Evolutionary conservation across 2,329 filamentous ascomycete species (phyloP), one percentile per base, ranked within the genome.

Genomic region (Clonostachys rosea): DNA sequence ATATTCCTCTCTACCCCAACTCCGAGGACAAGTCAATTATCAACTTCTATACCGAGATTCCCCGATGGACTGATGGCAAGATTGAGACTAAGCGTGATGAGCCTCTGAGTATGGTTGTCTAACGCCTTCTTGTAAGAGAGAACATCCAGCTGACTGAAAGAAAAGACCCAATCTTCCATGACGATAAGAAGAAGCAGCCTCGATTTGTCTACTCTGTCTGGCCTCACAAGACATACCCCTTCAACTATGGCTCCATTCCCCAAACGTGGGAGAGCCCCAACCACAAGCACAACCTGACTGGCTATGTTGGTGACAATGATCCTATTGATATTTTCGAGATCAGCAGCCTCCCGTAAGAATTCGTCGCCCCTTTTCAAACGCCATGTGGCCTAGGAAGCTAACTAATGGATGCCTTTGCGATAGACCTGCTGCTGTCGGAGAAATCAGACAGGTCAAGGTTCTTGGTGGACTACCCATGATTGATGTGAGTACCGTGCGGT

Each of bases 211-310:
- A 67, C 44, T 69, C 59, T 24, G 60, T 71, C 10, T 72, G 67
- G 66, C 69, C 69, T 36, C 68, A 71, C 55, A 70, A 66, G 55
- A 59, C 65, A 0, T 72, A 72, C 36, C 69, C 68, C 0, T 70
- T 71, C 50, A 58, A 66, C 24, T 72, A 72, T 43, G 69, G 69
- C 0, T 70, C 68, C 5, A 68, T 72, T 17, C 69, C 69, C 0
- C 69, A 71, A 51, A 72, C 69, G 0, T 72, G 69, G 69, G 69
- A 72, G 54, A 66, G 64, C 44, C 65, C 68, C 18, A 71, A 70
- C 49, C 58, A 63, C 35, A 52, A 66, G 16, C 67, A 71, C 42
- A 54, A 61, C 16, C 66, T 67, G 45, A 71, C 69, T 14, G 60
- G 60, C 0, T 59, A 51, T 7, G 49, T 58, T 1, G 69, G 69